phyloP scores from a whole-genome alignment of 202 grass and related monocot species.

The Dendrocalamus latiflorus region DNA sequence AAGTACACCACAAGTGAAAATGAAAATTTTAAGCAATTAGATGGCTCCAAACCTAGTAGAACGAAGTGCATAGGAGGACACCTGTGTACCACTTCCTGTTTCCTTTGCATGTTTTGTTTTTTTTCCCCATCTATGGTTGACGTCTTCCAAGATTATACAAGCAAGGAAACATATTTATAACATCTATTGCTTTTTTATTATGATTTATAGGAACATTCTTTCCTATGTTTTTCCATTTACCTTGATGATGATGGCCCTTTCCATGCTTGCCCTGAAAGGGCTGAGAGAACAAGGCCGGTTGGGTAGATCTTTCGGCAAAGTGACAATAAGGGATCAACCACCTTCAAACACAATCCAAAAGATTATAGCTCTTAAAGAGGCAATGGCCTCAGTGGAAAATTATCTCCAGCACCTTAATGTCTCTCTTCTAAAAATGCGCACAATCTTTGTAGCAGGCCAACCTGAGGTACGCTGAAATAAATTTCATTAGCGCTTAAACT shows the following conservation, averaged over 20 bases:
- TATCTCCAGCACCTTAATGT: constrained; percentile 86
- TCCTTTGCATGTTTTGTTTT: neutral
- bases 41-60: neutral
- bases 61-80: neutral
- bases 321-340: constrained; percentile 83
- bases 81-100: neutral
- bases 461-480: constrained; percentile 62
- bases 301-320: constrained; percentile 80
- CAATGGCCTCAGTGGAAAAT: constrained; percentile 87
- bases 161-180: neutral
- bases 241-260: constrained; percentile 58
- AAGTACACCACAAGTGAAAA: neutral
- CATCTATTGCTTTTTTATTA: neutral
- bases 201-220: constrained; percentile 64
- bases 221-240: constrained; percentile 64
- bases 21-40: neutral
- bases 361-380: constrained; percentile 88
- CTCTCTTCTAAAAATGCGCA: constrained; percentile 70
- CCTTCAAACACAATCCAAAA: constrained; percentile 96
- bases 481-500: neutral
- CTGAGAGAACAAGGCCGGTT: constrained; percentile 90
- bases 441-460: constrained; percentile 79
- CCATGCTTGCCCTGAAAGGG: constrained; percentile 81
- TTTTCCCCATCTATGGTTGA: neutral
- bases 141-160: neutral